Evolutionary conservation across 164 flowering plant species (phyloP).

Genomic region (Kingdonia uniflora): DNA sequence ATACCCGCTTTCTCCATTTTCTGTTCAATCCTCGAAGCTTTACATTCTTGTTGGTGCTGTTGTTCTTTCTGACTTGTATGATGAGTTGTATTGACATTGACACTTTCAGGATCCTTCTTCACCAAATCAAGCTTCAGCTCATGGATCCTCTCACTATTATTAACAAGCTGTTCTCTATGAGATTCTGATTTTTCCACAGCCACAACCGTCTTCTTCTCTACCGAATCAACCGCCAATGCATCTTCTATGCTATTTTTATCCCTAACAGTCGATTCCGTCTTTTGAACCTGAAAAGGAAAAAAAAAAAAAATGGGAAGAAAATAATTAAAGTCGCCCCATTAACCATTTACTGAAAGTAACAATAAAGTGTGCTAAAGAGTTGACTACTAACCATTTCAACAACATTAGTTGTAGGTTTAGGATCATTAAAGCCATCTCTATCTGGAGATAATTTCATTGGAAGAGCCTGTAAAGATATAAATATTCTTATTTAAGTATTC

Average conservation of each 20-base stretch:
- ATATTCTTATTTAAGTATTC: too few species aligned
- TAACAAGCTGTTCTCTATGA: constrained; percentile 11
- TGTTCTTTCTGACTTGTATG: constrained; percentile 11
- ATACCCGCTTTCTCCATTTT: constrained; percentile 55
- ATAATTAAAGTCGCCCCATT: too few species aligned
- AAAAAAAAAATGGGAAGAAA: neutral
- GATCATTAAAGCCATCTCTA: constrained; percentile 33
- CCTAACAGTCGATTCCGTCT: constrained; percentile 19
- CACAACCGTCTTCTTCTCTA: constrained; percentile 20
- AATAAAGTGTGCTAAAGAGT: neutral
- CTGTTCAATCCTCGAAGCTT: constrained; percentile 19
- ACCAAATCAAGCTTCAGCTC: constrained; percentile 57
- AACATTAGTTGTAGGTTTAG: constrained; percentile 27
- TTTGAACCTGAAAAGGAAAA: constrained; percentile 18
- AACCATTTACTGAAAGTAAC: neutral
- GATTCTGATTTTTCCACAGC: constrained; percentile 25
- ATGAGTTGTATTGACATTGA: constrained; percentile 20
- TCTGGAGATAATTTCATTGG: constrained; percentile 60
- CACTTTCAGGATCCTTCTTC: constrained; percentile 22
- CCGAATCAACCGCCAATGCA: constrained; percentile 14
- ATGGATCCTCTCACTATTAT: constrained; percentile 31
- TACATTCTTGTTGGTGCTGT: constrained; percentile 11
- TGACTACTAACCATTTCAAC: constrained; percentile 35
- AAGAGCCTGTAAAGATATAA: constrained; percentile 39
- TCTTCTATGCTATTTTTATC: constrained; percentile 15